These are phyloP conservation scores for Colletotrichum cordylinicola DNA, from an alignment of 2,329 filamentous ascomycete species.

Conservation along the genomic window DNA sequence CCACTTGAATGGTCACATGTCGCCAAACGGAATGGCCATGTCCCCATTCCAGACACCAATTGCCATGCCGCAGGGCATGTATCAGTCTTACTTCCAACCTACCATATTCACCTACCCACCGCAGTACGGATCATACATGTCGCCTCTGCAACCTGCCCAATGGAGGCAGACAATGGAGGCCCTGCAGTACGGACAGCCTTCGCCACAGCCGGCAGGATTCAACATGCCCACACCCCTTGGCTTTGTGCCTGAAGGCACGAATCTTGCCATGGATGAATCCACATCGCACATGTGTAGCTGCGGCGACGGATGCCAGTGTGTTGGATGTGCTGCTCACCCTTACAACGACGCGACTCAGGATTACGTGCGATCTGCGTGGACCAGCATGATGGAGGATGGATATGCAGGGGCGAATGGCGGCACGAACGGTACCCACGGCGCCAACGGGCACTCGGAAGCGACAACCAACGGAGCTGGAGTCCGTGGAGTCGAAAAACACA, in stretches of 20 bases:
- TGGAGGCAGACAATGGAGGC: constrained; percentile 55
- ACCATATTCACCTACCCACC: constrained; percentile 59
- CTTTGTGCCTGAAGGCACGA: constrained; percentile 6
- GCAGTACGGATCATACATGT: constrained; percentile 59
- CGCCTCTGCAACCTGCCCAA: constrained; percentile 59
- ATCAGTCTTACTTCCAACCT: constrained; percentile 45
- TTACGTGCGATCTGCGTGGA: constrained; percentile 55
- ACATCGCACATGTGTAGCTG: constrained; percentile 61
- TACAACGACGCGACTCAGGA: constrained; percentile 68
- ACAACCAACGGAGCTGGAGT: constrained; percentile 5
- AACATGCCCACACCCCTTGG: neutral
- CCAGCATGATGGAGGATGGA: constrained; percentile 43
- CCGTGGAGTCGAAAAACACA: neutral
- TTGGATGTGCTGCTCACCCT: constrained; percentile 72
- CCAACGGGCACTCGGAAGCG: constrained; percentile 19
- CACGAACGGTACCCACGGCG: constrained; percentile 8
- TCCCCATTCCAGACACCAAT: constrained; percentile 40
- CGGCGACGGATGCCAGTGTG: constrained; percentile 69
- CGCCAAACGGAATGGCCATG: constrained; percentile 30
- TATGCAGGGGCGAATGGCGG: constrained; percentile 28
- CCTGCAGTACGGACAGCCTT: constrained; percentile 40
- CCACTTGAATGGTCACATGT: constrained; percentile 26
- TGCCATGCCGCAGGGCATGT: constrained; percentile 43
- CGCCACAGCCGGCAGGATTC: constrained; percentile 27
- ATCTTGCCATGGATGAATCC: constrained; percentile 26